These are phyloP conservation scores for Zygosaccharomyces gambellarensis DNA, from an alignment of 805 yeast genomes.

Conservation along the genomic window DNA sequence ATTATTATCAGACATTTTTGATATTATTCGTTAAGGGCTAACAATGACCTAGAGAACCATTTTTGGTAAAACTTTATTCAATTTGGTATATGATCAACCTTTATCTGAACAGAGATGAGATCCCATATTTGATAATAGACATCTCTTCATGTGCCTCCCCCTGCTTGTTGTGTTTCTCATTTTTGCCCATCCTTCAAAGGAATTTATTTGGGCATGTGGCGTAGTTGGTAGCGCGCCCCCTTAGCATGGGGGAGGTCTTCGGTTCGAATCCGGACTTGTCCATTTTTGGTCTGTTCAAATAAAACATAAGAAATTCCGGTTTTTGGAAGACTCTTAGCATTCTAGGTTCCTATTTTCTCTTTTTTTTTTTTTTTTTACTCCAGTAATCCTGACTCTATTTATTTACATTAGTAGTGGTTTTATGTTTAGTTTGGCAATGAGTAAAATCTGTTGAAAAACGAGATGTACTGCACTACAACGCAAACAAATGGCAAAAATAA, in stretches of 20 bases:
- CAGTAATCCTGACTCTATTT: no score
- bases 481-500: no score
- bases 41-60: not conserved
- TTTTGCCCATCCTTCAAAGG: no score
- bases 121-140: not conserved
- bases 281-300: conserved; percentile 32
- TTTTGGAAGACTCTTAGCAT: no score
- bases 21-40: not conserved
- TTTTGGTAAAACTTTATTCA: not conserved
- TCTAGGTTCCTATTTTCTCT: no score
- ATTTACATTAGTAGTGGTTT: no score
- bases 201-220: conserved; percentile 58
- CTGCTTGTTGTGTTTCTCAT: no score
- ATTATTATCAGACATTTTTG: conserved; percentile 8
- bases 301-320: no score
- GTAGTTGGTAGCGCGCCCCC: conserved; percentile 81
- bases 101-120: not conserved
- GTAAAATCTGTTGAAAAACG: no score
- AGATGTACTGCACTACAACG: no score
- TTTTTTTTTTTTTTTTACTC: no score
- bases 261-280: conserved; percentile 79
- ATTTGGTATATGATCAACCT: not conserved
- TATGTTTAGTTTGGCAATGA: no score
- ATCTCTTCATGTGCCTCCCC: not conserved
- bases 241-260: conserved; percentile 77